These are phyloP conservation scores for Cladophialophora yegresii DNA, from an alignment of 2,329 filamentous ascomycete species.

Conservation along the genomic window DNA sequence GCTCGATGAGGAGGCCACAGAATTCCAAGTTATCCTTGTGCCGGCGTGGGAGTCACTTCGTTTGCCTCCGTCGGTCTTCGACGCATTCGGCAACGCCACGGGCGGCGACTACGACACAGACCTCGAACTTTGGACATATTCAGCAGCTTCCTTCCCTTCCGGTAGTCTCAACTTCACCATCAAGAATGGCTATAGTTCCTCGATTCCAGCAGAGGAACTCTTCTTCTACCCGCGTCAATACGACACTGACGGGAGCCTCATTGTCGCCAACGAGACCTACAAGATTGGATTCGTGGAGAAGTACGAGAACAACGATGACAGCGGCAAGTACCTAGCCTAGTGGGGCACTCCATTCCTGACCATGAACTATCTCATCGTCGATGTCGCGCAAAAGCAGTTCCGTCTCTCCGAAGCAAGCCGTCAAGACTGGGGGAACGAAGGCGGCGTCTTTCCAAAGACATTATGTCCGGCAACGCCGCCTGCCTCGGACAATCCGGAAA, in stretches of 20 bases:
- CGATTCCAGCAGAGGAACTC: constrained; percentile 9
- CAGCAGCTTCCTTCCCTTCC: not conserved
- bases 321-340: not conserved
- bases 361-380: constrained; percentile 31
- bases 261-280: constrained; percentile 13
- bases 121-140: not conserved
- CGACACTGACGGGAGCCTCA: not conserved
- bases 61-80: not conserved
- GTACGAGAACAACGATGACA: constrained; percentile 1
- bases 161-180: constrained; percentile 14
- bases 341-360: constrained; percentile 31
- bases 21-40: constrained; percentile 19
- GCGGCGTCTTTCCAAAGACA: constrained; percentile 5
- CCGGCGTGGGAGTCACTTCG: not conserved
- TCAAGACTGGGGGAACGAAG: constrained; percentile 11
- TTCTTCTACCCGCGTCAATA: constrained; percentile 1
- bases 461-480: not conserved
- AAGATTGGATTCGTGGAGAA: constrained; percentile 3
- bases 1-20: not conserved
- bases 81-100: not conserved
- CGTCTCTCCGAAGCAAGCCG: constrained; percentile 23
- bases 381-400: constrained; percentile 19
- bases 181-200: constrained; percentile 10
- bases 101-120: not conserved
- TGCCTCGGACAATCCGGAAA: no score